Percentiles rank a stretch among this genome's conserved stretches.
These are phyloP conservation scores for Periconia sp. DNA, from an alignment of 2,329 filamentous ascomycete genomes.

Conservation along the genomic window DNA sequence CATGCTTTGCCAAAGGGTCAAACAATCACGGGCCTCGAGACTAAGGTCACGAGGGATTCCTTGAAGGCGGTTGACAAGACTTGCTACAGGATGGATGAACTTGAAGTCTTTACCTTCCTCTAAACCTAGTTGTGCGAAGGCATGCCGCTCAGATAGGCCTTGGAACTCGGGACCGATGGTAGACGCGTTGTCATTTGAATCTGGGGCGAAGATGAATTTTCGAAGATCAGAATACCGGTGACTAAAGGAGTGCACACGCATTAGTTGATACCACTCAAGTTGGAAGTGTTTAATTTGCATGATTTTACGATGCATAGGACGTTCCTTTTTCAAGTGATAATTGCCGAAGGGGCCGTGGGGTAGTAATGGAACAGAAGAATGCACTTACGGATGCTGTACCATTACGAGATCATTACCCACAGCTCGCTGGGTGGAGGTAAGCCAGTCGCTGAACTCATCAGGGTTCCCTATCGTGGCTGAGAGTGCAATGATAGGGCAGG, in stretches of 20 bases:
- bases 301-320: no score
- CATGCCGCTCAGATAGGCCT: conserved; percentile 51
- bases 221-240: conserved; percentile 77
- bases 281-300: no score
- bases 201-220: conserved; percentile 72
- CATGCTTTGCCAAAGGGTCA: conserved; percentile 70
- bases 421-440: conserved; percentile 66
- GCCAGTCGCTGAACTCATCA: conserved; percentile 71
- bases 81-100: conserved; percentile 71
- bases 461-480: conserved; percentile 83
- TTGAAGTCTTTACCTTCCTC: conserved; percentile 58
- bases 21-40: conserved; percentile 74
- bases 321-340: no score
- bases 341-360: no score
- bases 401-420: conserved; percentile 70
- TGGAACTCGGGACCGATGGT: no score
- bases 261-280: no score
- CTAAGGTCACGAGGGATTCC: conserved; percentile 70
- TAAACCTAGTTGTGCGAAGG: conserved; percentile 53
- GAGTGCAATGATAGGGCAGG: conserved; percentile 78
- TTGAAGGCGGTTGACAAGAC: conserved; percentile 65
- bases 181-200: conserved; percentile 39
- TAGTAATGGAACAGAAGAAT: no score
- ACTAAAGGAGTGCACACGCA: no score
- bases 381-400: conserved; percentile 63